Conservation (phyloP, 257 asterid genomes). For the Petunia secreta region DNA sequence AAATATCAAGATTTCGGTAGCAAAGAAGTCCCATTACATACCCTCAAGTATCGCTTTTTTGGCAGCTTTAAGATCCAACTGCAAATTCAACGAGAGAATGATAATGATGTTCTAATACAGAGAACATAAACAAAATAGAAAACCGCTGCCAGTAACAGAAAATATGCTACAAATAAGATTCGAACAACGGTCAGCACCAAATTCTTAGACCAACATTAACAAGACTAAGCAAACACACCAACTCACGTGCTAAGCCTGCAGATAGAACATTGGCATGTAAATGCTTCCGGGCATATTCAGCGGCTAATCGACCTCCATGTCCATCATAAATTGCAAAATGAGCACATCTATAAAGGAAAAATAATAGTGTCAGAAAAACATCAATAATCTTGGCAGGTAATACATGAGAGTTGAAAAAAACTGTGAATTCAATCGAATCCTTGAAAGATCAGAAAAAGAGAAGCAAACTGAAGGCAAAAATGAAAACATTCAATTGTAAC, state of each 20-base stretch:
- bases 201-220: slow-evolving; percentile 34
- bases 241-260: slow-evolving; percentile 99
- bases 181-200: slow-evolving; percentile 26
- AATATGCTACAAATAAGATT: slow-evolving; percentile 18
- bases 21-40: slow-evolving; percentile 30
- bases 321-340: slow-evolving; percentile 90
- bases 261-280: slow-evolving; percentile 76
- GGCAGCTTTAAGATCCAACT: slow-evolving; percentile 82
- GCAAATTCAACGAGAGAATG: slow-evolving; percentile 39
- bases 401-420: not conserved
- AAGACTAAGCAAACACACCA: slow-evolving; percentile 76
- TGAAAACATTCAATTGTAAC: not conserved
- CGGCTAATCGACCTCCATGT: slow-evolving; percentile 90
- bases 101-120: not conserved
- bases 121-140: slow-evolving; percentile 24
- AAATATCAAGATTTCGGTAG: not conserved
- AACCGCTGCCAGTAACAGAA: not conserved
- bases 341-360: slow-evolving; percentile 56
- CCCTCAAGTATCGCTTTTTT: slow-evolving; percentile 88
- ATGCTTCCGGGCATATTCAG: slow-evolving; percentile 83
- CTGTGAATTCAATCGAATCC: too few species aligned
- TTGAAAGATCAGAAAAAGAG: not conserved
- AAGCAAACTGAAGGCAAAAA: slow-evolving; percentile 1
- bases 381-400: not conserved
- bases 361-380: not conserved